Conservation (phyloP, 305 asterid genomes). For the Fraxinus paxiana region DNA sequence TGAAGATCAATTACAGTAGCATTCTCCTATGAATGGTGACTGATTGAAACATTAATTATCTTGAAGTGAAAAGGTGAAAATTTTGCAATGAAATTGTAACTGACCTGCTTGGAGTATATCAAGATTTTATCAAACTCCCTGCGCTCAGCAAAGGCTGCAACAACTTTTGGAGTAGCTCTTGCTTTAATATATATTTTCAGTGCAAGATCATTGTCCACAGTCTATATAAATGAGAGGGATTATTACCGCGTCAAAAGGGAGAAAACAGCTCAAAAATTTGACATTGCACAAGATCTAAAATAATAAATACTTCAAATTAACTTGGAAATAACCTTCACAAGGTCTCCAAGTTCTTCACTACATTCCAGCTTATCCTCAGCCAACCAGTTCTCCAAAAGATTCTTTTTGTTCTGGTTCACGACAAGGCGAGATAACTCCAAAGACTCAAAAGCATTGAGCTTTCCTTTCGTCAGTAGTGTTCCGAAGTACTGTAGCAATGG, state of each 20-base stretch:
- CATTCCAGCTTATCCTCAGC: constrained; percentile 98
- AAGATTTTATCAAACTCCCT: constrained; percentile 95
- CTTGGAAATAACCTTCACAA: constrained; percentile 67
- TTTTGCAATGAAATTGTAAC: constrained; percentile 6
- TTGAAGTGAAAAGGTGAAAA: constrained; percentile 3
- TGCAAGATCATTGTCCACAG: constrained; percentile 98
- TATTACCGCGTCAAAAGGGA: constrained; percentile 9
- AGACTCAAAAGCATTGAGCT: constrained; percentile 95
- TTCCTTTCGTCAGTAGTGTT: constrained; percentile 87
- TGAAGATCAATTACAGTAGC: constrained; percentile 15
- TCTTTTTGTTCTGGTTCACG: constrained; percentile 96
- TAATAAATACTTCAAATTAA: constrained; percentile 11
- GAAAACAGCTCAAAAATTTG: constrained; percentile 4
- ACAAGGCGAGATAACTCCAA: constrained; percentile 95
- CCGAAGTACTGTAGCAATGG: constrained; percentile 98
- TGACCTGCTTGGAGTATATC: constrained; percentile 97
- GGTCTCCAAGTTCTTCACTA: constrained; percentile 99
- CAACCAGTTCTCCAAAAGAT: constrained; percentile 93
- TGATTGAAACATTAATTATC: constrained; percentile 2
- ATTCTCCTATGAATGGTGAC: neutral
- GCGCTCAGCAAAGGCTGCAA: constrained; percentile 99
- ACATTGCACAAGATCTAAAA: constrained; percentile 3
- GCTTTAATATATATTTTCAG: constrained; percentile 95
- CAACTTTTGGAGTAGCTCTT: constrained; percentile 97
- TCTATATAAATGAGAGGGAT: constrained; percentile 39